Evolutionary conservation across 805 yeast species (phyloP).

Genomic region (Blastobotrys parvus): DNA sequence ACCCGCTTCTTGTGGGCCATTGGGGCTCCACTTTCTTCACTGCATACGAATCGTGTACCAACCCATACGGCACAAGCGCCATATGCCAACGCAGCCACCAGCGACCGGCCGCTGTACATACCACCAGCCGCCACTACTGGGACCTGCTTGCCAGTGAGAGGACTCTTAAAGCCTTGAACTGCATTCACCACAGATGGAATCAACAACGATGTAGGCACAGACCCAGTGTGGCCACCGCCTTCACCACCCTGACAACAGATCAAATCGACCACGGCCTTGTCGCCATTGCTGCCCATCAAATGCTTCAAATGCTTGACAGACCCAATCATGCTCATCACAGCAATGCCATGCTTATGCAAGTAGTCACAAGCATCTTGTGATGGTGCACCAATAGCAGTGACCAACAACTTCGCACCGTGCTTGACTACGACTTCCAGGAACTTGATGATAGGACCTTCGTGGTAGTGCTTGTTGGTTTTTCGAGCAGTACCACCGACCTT

Average conservation of each 20-base stretch:
- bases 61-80: slow-evolving; percentile 24
- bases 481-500: slow-evolving; percentile 24
- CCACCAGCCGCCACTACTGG: slow-evolving; percentile 24
- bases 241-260: slow-evolving; percentile 24
- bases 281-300: background rate
- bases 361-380: slow-evolving; percentile 18
- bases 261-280: slow-evolving; percentile 18
- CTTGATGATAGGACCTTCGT: slow-evolving; percentile 18
- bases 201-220: slow-evolving; percentile 17
- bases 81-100: slow-evolving; percentile 20
- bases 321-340: slow-evolving; percentile 24
- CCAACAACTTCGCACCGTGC: slow-evolving; percentile 17
- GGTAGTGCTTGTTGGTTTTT: slow-evolving; percentile 21
- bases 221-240: slow-evolving; percentile 24
- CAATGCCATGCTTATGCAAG: slow-evolving; percentile 19
- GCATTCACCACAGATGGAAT: slow-evolving; percentile 22
- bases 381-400: slow-evolving; percentile 23
- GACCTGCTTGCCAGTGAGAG: slow-evolving; percentile 19
- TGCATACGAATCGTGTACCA: slow-evolving; percentile 22
- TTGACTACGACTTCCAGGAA: slow-evolving; percentile 19
- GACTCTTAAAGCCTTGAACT: slow-evolving; percentile 17
- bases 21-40: slow-evolving; percentile 23
- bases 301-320: slow-evolving; percentile 15
- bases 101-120: slow-evolving; percentile 17
- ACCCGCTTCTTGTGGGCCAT: slow-evolving; percentile 18